Evolutionary conservation across 495 filamentous ascomycete genomes (phyloP), one percentile per base, ranked within the genome.

Genomic region (Rusavskia elegans): DNA sequence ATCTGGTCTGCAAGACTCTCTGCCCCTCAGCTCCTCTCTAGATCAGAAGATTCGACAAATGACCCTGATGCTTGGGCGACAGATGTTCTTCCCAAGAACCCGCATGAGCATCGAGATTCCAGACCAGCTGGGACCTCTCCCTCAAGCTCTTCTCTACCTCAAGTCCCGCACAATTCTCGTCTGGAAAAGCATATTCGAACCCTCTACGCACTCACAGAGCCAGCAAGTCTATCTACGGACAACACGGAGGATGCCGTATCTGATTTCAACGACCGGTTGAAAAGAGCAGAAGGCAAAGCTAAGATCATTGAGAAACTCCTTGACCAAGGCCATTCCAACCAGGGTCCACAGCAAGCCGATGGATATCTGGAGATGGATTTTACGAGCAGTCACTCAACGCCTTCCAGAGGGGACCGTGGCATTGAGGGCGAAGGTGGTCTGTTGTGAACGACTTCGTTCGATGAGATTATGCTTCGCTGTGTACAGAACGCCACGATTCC

Each of bases 191-290:
- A 96, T 54, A 67, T 96, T 48, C 67, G 72, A 17, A 75, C 78
- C 3, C 72, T 95, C 5, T 74, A 84, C 52, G 84, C 81, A 41
- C 67, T 95, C n/a, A 76, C 82, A 1, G 87, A 94, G 55, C 81
- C 84, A 0, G 80, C 78, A n/a, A 89, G 78, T 16, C 63, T 95
- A 11, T 79, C 80, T 7, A 85, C 80, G 30, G 69, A 78, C 45
- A 96, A 96, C 59, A 82, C 74, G 1, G 89, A 95, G 57, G 87
- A 89, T 42, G 80, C 84, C 5, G 84, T 95, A 19, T 79, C 81
- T 23, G 86, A 90, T 58, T 84, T 89, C 54, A 88, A 96, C 57
- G 86, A 92, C 62, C 73, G 89, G 35, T 57, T 92, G 49, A 87
- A 84, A 67, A 76, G 83, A 56, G 89, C 87, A 10, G 69, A 81